These are phyloP conservation scores for Gnaphalium uliginosum DNA, from an alignment of 129 eudicot genomes.

Conservation along the genomic window DNA sequence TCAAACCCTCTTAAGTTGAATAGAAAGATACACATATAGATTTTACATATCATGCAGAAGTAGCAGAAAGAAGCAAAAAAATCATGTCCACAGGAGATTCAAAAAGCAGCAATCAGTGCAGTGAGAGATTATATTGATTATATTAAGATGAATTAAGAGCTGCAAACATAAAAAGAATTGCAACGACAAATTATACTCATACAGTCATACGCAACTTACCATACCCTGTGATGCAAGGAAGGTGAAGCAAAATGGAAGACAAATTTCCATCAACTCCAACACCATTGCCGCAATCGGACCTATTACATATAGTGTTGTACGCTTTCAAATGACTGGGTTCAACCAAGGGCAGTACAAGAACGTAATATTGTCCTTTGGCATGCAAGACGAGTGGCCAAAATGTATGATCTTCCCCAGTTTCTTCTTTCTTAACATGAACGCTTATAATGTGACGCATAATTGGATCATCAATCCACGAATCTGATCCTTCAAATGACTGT, in stretches of 20 bases:
- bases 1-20: slow-evolving; percentile 14
- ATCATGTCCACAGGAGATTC: slow-evolving; percentile 7
- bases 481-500: slow-evolving; percentile 90
- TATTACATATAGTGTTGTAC: slow-evolving; percentile 59
- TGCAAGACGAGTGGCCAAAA: slow-evolving; percentile 90
- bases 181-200: slow-evolving; percentile 14
- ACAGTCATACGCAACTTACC: slow-evolving; percentile 57
- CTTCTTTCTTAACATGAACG: slow-evolving; percentile 56
- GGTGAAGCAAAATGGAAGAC: slow-evolving; percentile 83
- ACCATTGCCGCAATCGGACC: slow-evolving; percentile 86
- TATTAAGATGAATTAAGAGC: slow-evolving; percentile 2
- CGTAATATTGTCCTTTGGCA: slow-evolving; percentile 59
- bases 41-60: not conserved
- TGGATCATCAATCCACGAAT: slow-evolving; percentile 99
- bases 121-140: not conserved
- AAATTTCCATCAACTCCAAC: slow-evolving; percentile 77
- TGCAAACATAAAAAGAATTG: not conserved
- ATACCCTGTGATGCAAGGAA: slow-evolving; percentile 99
- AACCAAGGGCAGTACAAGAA: slow-evolving; percentile 83
- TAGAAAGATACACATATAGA: slow-evolving; percentile 12
- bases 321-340: slow-evolving; percentile 74
- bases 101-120: slow-evolving; percentile 4
- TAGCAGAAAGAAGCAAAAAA: slow-evolving; percentile 4
- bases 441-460: slow-evolving; percentile 82
- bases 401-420: slow-evolving; percentile 46